These are phyloP conservation scores for Fusarium ramigenum DNA, from an alignment of 2,329 filamentous ascomycete genomes.

Conservation along the genomic window DNA sequence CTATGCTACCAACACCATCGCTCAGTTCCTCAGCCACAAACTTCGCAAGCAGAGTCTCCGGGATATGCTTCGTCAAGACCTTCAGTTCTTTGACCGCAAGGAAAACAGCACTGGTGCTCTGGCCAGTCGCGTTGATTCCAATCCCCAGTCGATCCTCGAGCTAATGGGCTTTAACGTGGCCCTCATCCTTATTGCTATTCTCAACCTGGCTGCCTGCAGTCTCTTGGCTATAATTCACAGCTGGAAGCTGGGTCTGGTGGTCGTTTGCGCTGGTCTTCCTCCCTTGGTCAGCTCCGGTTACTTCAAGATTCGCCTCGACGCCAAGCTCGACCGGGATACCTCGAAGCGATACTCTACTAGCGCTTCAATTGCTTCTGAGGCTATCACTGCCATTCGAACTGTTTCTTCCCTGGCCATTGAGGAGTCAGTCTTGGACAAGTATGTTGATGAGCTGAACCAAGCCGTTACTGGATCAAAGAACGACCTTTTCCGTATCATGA, in stretches of 20 bases:
- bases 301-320: slow-evolving; percentile 52
- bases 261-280: slow-evolving; percentile 55
- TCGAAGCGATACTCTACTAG: slow-evolving; percentile 49
- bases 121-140: slow-evolving; percentile 48
- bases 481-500: slow-evolving; percentile 47
- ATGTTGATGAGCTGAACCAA: slow-evolving; percentile 45
- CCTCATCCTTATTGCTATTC: slow-evolving; percentile 50
- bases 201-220: slow-evolving; percentile 51
- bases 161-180: slow-evolving; percentile 55
- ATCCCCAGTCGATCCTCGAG: slow-evolving; percentile 53
- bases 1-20: slow-evolving; percentile 46
- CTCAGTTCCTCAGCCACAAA: slow-evolving; percentile 43
- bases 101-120: slow-evolving; percentile 54
- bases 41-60: slow-evolving; percentile 40
- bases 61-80: slow-evolving; percentile 52
- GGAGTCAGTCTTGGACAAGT: slow-evolving; percentile 46
- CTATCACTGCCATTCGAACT: slow-evolving; percentile 52
- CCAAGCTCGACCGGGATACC: slow-evolving; percentile 50
- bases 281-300: slow-evolving; percentile 50
- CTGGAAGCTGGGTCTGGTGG: slow-evolving; percentile 60
- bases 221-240: slow-evolving; percentile 55
- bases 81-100: slow-evolving; percentile 54
- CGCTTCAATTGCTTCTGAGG: slow-evolving; percentile 56
- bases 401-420: slow-evolving; percentile 55
- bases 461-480: slow-evolving; percentile 44